Conservation (phyloP, 2,329 filamentous ascomycete species). For the Paraconiothyrium brasiliense region DNA sequence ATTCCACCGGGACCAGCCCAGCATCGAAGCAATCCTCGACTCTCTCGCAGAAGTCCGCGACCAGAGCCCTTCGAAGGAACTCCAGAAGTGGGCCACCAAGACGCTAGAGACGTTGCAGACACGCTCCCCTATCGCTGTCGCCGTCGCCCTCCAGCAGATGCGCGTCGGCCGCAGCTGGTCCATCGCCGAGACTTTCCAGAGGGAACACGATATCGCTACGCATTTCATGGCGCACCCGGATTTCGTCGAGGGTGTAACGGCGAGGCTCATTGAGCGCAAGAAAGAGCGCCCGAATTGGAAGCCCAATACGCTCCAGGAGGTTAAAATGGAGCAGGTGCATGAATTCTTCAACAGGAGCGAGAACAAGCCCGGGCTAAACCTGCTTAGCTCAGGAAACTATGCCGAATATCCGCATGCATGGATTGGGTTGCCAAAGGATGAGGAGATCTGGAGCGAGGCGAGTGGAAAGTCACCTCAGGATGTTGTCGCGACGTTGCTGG, state of each 20-base stretch:
- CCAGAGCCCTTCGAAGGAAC: conserved; percentile 46
- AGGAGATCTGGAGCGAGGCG: conserved; percentile 62
- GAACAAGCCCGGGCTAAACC: conserved; percentile 57
- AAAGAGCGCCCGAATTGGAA: conserved; percentile 76
- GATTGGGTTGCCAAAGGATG: conserved; percentile 79
- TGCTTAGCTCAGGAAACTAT: conserved; percentile 73
- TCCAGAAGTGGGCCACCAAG: conserved; percentile 78
- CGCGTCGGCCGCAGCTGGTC: conserved; percentile 77
- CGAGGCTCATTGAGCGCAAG: conserved; percentile 77
- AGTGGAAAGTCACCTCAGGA: conserved; percentile 44
- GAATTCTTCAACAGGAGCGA: conserved; percentile 69
- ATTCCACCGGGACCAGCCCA: conserved; percentile 63
- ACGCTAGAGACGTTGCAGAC: conserved; percentile 78
- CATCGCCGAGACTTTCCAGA: conserved; percentile 84
- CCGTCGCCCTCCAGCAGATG: conserved; percentile 86
- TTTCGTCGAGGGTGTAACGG: conserved; percentile 90
- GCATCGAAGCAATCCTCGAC: conserved; percentile 73
- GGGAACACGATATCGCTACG: conserved; percentile 83
- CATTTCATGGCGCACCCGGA: conserved; percentile 92
- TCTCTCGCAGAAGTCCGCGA: conserved; percentile 66
- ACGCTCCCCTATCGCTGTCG: conserved; percentile 86
- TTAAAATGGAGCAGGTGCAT: conserved; percentile 67
- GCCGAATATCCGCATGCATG: conserved; percentile 74
- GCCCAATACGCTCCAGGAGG: conserved; percentile 75
- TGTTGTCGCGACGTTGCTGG: conserved; percentile 52